Conservation (phyloP, 2,329 filamentous ascomycete species). For the Pseudocercospora crystallina region DNA sequence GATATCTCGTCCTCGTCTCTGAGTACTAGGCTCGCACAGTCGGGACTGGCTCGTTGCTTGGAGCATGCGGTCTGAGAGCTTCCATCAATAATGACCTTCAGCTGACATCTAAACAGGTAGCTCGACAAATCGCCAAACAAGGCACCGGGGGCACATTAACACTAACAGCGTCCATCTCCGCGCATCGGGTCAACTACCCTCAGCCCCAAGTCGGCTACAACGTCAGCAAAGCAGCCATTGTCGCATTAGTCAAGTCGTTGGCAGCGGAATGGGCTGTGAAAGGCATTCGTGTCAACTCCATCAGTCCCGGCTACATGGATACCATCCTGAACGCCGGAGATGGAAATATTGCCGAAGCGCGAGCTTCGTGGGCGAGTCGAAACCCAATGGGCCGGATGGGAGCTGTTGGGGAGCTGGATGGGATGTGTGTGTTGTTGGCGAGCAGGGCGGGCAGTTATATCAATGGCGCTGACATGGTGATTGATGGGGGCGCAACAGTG, state of each 20-base stretch:
- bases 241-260: conserved; percentile 63
- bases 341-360: conserved; percentile 35
- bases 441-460: conserved; percentile 38
- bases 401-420: conserved; percentile 38
- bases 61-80: no score
- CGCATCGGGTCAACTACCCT: conserved; percentile 67
- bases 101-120: conserved; percentile 28
- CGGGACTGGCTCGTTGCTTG: no score
- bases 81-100: no score
- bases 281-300: conserved; percentile 69
- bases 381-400: conserved; percentile 44
- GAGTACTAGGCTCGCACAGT: no score
- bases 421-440: conserved; percentile 38
- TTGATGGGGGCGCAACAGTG: conserved; percentile 37
- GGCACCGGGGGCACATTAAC: conserved; percentile 61
- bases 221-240: conserved; percentile 65
- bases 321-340: conserved; percentile 63
- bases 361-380: conserved; percentile 34
- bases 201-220: conserved; percentile 74
- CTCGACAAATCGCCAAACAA: conserved; percentile 54
- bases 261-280: conserved; percentile 72
- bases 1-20: no score
- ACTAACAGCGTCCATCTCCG: conserved; percentile 68
- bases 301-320: conserved; percentile 76
- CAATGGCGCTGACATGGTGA: conserved; percentile 39